Percentiles rank a stretch among this genome's conserved stretches.
phyloP scores from a whole-genome alignment of 768 basidiomycete genomes.

The Candolleomyces eurysporus region DNA sequence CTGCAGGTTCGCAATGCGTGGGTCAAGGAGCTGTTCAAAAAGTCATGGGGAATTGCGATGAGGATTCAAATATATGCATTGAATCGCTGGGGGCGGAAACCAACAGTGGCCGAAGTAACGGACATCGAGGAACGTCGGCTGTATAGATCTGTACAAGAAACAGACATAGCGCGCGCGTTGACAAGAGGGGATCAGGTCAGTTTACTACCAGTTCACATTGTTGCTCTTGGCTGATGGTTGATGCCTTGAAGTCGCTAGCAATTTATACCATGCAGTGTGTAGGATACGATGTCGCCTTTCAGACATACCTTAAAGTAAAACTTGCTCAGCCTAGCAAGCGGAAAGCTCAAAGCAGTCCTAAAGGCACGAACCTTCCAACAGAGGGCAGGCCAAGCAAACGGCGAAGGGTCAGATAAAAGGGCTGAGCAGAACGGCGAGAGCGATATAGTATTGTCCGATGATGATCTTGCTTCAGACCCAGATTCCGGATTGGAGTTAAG shows the following conservation, averaged over 20 bases:
- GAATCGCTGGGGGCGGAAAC: background rate
- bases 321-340: background rate
- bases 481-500: no score
- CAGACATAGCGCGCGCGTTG: constrained; percentile 14
- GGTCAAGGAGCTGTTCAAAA: background rate
- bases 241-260: constrained; percentile 6
- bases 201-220: background rate
- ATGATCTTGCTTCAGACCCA: no score
- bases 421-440: no score
- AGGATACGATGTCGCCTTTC: constrained; percentile 17
- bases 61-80: background rate
- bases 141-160: constrained; percentile 9
- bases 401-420: background rate
- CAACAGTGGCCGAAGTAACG: background rate
- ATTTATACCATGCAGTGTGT: constrained; percentile 20
- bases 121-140: background rate
- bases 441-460: no score
- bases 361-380: background rate
- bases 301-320: constrained; percentile 7
- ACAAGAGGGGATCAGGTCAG: constrained; percentile 16
- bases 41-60: background rate
- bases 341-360: background rate
- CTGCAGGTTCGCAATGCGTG: constrained; percentile 1
- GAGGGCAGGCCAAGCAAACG: background rate
- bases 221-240: background rate